Evolutionary conservation across 345 rosid genomes (phyloP).

Genomic region (Ceriops tagal): DNA sequence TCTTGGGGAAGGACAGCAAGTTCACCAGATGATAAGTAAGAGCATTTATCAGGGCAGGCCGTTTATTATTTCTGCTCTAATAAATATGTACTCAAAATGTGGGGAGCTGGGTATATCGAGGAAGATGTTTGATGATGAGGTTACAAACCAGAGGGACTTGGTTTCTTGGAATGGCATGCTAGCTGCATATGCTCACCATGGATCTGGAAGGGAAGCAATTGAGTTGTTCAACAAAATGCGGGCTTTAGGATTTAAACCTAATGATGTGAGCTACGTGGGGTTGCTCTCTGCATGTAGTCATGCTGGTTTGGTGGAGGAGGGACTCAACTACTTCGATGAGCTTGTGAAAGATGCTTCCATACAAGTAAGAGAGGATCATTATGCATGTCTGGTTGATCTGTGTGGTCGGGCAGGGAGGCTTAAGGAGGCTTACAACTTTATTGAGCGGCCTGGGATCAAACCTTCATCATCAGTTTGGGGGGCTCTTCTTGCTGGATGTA

Average conservation of each 20-base stretch:
- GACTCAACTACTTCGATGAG: slow-evolving; percentile 48
- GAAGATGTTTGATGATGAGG: slow-evolving; percentile 50
- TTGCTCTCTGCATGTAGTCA: slow-evolving; percentile 71
- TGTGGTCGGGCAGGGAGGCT: slow-evolving; percentile 66
- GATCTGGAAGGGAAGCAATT: slow-evolving; percentile 57
- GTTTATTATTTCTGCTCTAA: slow-evolving; percentile 55
- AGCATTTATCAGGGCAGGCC: slow-evolving; percentile 43
- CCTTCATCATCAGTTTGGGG: slow-evolving; percentile 52
- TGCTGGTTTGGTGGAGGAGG: slow-evolving; percentile 65
- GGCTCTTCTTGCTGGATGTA: slow-evolving; percentile 67
- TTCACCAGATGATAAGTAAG: slow-evolving; percentile 61
- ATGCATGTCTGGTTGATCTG: slow-evolving; percentile 64
- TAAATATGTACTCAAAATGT: slow-evolving; percentile 73
- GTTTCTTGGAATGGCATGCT: slow-evolving; percentile 72
- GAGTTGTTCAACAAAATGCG: slow-evolving; percentile 56
- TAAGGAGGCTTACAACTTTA: slow-evolving; percentile 44
- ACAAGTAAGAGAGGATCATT: slow-evolving; percentile 57
- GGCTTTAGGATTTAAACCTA: slow-evolving; percentile 44
- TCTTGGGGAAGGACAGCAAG: slow-evolving; percentile 63
- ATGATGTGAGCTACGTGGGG: slow-evolving; percentile 57
- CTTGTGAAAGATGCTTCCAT: slow-evolving; percentile 44
- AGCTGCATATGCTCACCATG: slow-evolving; percentile 74
- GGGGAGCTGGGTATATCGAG: slow-evolving; percentile 52
- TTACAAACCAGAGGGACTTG: slow-evolving; percentile 42
- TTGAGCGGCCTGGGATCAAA: slow-evolving; percentile 28